Evolutionary conservation across 495 filamentous ascomycete genomes (phyloP).

Genomic region (Niebla homalea): DNA sequence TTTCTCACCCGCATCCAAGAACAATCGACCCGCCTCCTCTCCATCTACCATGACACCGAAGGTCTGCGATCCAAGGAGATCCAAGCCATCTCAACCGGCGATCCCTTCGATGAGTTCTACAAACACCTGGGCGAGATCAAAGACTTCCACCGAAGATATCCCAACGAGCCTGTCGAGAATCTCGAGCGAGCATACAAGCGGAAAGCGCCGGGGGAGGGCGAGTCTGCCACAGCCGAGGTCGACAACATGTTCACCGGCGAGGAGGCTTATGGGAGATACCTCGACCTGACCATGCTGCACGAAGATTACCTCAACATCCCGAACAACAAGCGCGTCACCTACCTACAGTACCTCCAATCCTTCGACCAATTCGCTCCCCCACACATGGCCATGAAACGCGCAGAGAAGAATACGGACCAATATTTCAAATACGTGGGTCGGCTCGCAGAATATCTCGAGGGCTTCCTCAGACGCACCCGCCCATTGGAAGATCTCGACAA

Average conservation of each 20-base stretch:
- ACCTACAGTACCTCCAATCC: conserved; percentile 78
- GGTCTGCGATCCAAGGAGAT: conserved; percentile 61
- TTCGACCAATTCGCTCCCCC: conserved; percentile 79
- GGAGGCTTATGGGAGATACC: conserved; percentile 78
- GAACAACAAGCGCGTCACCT: conserved; percentile 65
- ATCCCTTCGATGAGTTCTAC: conserved; percentile 87
- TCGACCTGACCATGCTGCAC: conserved; percentile 73
- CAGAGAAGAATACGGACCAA: conserved; percentile 74
- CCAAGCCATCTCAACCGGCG: conserved; percentile 70
- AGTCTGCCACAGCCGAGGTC: conserved; percentile 48
- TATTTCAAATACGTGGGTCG: conserved; percentile 84
- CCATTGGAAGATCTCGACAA: conserved; percentile 76
- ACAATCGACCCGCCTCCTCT: conserved; percentile 66
- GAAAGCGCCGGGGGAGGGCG: conserved; percentile 51
- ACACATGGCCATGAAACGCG: conserved; percentile 52
- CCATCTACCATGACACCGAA: conserved; percentile 74
- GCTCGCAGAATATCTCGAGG: conserved; percentile 69
- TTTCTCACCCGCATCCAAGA: conserved; percentile 76
- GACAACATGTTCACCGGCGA: conserved; percentile 93
- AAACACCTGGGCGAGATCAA: conserved; percentile 69
- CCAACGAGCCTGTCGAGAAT: conserved; percentile 90
- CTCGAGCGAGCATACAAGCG: conserved; percentile 84
- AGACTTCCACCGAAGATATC: conserved; percentile 78
- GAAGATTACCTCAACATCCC: conserved; percentile 85
- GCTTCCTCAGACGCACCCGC: conserved; percentile 64